Conservation (phyloP, 345 rosid species). For the Acer negundo region DNA sequence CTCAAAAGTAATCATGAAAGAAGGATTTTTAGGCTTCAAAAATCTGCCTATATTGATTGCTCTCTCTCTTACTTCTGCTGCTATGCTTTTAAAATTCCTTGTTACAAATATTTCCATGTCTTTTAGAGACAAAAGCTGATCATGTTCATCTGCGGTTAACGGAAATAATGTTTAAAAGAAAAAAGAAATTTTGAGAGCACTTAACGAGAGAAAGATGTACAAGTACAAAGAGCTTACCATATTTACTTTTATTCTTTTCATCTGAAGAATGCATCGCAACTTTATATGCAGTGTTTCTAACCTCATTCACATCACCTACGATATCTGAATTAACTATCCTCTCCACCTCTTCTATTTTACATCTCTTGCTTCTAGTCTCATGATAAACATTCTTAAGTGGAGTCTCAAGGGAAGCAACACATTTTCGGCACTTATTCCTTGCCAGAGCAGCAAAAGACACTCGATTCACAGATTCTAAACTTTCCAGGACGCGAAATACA, state of each 20-base stretch:
- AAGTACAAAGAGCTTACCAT: slow-evolving; percentile 29
- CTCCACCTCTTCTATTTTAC: slow-evolving; percentile 14
- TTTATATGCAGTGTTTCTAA: neutral
- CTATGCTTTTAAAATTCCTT: neutral
- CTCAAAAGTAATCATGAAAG: slow-evolving; percentile 36
- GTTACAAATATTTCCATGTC: slow-evolving; percentile 15
- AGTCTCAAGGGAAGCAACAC: neutral
- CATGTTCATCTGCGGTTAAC: neutral
- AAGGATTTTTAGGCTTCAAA: slow-evolving; percentile 40
- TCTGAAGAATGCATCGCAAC: neutral
- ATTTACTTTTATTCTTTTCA: neutral
- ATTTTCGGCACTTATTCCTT: neutral
- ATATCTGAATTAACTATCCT: neutral
- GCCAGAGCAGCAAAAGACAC: neutral
- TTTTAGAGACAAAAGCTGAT: neutral
- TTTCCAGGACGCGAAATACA: slow-evolving; percentile 41
- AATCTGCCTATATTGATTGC: slow-evolving; percentile 33
- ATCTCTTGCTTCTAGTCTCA: neutral
- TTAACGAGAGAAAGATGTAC: neutral
- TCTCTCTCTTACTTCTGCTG: slow-evolving; percentile 32
- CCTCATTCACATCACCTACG: neutral
- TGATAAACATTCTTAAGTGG: neutral
- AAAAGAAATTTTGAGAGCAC: neutral
- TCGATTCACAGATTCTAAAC: slow-evolving; percentile 18
- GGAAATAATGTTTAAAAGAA: neutral